A percentile compares a stretch with the other conserved stretches of the same genome.
These are phyloP conservation scores for Pseudonitzschia delicatissima DNA, from an alignment of 108 stramenopile genomes.

Conservation along the genomic window DNA sequence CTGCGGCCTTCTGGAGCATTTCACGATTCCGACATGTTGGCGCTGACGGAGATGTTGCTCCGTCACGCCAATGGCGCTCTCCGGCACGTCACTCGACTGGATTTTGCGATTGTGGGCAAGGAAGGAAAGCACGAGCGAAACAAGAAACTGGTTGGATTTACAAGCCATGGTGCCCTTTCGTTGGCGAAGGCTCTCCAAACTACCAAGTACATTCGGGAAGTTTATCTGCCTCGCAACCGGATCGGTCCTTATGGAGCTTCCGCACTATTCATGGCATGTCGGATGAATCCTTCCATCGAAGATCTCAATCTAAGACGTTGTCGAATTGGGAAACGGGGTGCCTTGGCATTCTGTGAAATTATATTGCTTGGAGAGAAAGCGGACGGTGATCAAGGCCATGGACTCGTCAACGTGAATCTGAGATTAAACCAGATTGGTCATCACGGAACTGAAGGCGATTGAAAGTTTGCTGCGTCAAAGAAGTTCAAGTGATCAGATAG, in stretches of 20 bases:
- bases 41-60: slow-evolving; percentile 63
- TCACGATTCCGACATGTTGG: slow-evolving; percentile 83
- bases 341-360: slow-evolving; percentile 59
- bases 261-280: slow-evolving; percentile 61
- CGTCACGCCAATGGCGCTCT: slow-evolving; percentile 62
- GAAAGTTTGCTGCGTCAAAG: slow-evolving; percentile 42
- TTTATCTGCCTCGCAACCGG: slow-evolving; percentile 57
- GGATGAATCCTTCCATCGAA: slow-evolving; percentile 45
- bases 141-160: slow-evolving; percentile 43
- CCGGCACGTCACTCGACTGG: slow-evolving; percentile 54
- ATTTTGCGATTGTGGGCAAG: slow-evolving; percentile 54
- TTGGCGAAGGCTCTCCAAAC: slow-evolving; percentile 59
- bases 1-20: slow-evolving; percentile 65
- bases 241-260: slow-evolving; percentile 79
- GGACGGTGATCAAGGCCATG: slow-evolving; percentile 9
- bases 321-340: slow-evolving; percentile 72
- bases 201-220: slow-evolving; percentile 56
- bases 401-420: slow-evolving; percentile 65
- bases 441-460: slow-evolving; percentile 55
- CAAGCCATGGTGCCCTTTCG: slow-evolving; percentile 72
- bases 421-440: slow-evolving; percentile 68
- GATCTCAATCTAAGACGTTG: slow-evolving; percentile 58
- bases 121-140: slow-evolving; percentile 32
- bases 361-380: slow-evolving; percentile 10
- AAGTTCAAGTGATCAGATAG: slow-evolving; percentile 16